These are phyloP conservation scores for Calonectria pauciramosa DNA, from an alignment of 2,329 filamentous ascomycete species.

Conservation along the genomic window DNA sequence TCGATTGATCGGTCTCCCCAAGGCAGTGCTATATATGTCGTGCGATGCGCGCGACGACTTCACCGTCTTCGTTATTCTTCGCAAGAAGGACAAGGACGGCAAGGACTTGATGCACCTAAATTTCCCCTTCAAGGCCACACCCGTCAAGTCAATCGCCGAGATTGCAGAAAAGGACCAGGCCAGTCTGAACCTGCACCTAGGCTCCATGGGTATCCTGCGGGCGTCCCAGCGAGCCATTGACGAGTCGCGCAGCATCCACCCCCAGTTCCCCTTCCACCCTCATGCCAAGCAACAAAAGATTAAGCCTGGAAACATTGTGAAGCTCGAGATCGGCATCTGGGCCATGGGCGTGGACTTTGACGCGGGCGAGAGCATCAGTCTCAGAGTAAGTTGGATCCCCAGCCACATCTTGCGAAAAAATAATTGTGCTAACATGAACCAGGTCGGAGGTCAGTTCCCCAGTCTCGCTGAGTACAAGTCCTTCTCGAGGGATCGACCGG, in stretches of 20 bases:
- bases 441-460: constrained; percentile 23
- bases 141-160: constrained; percentile 44
- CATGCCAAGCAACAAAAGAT: constrained; percentile 58
- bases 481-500: constrained; percentile 20
- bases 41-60: constrained; percentile 58
- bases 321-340: constrained; percentile 63
- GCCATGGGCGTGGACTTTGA: constrained; percentile 61
- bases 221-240: constrained; percentile 59
- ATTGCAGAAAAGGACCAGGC: constrained; percentile 52
- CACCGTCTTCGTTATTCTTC: constrained; percentile 58
- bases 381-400: neutral
- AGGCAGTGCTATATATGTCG: constrained; percentile 61
- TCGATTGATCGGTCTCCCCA: constrained; percentile 60
- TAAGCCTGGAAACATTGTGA: constrained; percentile 55
- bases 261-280: constrained; percentile 52
- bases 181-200: constrained; percentile 57
- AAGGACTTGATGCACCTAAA: constrained; percentile 58
- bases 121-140: constrained; percentile 52
- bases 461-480: constrained; percentile 6
- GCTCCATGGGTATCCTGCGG: constrained; percentile 58
- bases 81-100: constrained; percentile 59
- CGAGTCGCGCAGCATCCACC: constrained; percentile 45
- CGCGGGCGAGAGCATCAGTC: constrained; percentile 30
- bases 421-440: neutral
- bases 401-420: neutral